These are phyloP conservation scores for Litsea cubeba DNA, from an alignment of 164 flowering plant genomes.

Conservation along the genomic window DNA sequence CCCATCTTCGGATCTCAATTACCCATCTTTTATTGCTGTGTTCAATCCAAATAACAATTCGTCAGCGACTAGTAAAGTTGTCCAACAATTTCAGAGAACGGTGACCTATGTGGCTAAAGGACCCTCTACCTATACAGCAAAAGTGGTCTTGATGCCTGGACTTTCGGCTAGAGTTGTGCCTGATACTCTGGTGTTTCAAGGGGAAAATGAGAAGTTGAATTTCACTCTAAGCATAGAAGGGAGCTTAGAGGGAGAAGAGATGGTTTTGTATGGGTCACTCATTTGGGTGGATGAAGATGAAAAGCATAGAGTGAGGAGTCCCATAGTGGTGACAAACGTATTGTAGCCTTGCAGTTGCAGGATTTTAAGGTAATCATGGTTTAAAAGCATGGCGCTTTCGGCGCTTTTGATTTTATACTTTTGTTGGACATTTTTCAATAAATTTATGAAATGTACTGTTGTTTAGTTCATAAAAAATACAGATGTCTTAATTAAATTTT, in stretches of 20 bases:
- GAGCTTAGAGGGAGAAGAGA: constrained; percentile 1
- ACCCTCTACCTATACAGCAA: constrained; percentile 32
- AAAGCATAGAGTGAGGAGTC: constrained; percentile 40
- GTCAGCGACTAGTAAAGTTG: not conserved
- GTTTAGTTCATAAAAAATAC: too few species aligned
- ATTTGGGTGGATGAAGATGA: constrained; percentile 35
- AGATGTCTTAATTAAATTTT: too few species aligned
- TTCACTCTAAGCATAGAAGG: constrained; percentile 24
- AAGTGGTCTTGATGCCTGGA: constrained; percentile 17
- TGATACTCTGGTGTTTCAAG: constrained; percentile 29
- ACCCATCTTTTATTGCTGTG: constrained; percentile 47
- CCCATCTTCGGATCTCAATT: constrained; percentile 43
- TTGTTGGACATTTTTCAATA: too few species aligned
- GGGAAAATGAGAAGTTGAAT: constrained; percentile 42
- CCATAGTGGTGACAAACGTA: constrained; percentile 24
- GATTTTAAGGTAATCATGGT: too few species aligned
- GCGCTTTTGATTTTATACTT: too few species aligned
- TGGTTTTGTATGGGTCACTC: constrained; percentile 24
- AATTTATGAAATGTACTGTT: too few species aligned
- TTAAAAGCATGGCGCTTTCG: too few species aligned
- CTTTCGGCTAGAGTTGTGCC: constrained; percentile 43
- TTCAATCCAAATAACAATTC: not conserved
- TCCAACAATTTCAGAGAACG: constrained; percentile 37
- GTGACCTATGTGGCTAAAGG: constrained; percentile 56
- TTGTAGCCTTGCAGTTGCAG: too few species aligned